Evolutionary conservation across 2,329 filamentous ascomycete genomes (phyloP).

Genomic region (Ceratocystis lukuohia): DNA sequence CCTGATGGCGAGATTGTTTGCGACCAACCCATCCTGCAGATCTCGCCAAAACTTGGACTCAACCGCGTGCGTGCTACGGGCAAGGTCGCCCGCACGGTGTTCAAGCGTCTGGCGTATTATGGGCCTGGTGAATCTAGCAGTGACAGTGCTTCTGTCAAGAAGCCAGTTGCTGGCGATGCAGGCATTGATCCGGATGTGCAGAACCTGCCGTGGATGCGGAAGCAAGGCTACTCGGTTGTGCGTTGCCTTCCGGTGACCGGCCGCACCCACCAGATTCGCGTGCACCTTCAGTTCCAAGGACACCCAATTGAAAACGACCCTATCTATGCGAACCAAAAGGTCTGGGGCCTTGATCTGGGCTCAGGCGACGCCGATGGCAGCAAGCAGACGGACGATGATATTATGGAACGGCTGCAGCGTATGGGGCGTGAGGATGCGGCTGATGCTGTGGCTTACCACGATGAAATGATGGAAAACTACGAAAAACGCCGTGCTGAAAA

Average conservation of each 20-base stretch:
- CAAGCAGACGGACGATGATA: slow-evolving; percentile 69
- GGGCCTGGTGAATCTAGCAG: slow-evolving; percentile 34
- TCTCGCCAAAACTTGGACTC: slow-evolving; percentile 86
- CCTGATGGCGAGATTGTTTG: slow-evolving; percentile 84
- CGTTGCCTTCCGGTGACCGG: slow-evolving; percentile 88
- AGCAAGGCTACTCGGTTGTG: slow-evolving; percentile 82
- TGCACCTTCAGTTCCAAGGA: slow-evolving; percentile 87
- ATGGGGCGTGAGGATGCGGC: slow-evolving; percentile 95
- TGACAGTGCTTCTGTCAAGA: slow-evolving; percentile 21
- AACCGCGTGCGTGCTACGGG: slow-evolving; percentile 91
- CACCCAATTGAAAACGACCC: slow-evolving; percentile 96
- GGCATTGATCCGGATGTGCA: slow-evolving; percentile 22
- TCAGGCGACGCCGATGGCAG: slow-evolving; percentile 49
- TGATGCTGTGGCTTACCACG: slow-evolving; percentile 81
- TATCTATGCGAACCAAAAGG: slow-evolving; percentile 87
- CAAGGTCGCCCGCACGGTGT: slow-evolving; percentile 79
- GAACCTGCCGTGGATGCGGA: slow-evolving; percentile 34
- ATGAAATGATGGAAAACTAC: slow-evolving; percentile 84
- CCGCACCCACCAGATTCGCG: slow-evolving; percentile 84
- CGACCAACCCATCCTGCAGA: slow-evolving; percentile 83
- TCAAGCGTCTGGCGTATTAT: slow-evolving; percentile 87
- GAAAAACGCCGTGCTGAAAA: slow-evolving; percentile 85
- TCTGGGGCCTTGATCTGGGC: slow-evolving; percentile 75
- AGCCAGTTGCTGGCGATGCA: slow-evolving; percentile 11
- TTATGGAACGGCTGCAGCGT: slow-evolving; percentile 67